These are phyloP conservation scores for Speleostelium caveatum DNA, from an alignment of 78 protist genomes.

Conservation along the genomic window DNA sequence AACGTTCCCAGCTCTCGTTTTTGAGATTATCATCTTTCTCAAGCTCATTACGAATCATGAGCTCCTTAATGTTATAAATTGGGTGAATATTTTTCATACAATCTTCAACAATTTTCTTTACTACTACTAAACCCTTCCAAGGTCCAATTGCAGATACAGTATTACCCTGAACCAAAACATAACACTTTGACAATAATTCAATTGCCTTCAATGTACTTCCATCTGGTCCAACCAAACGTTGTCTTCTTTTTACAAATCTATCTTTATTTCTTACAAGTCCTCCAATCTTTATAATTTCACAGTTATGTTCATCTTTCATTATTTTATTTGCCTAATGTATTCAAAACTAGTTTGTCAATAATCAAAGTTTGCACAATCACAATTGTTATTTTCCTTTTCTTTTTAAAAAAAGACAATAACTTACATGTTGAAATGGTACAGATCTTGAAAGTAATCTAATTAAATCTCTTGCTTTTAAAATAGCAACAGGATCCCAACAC, in stretches of 20 bases:
- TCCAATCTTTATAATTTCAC: conserved; percentile 97
- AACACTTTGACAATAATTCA: conserved; percentile 97
- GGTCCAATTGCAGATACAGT: conserved; percentile 98
- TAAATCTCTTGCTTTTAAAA: conserved; percentile 96
- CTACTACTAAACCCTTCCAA: conserved; percentile 89
- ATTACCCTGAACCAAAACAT: conserved; percentile 98
- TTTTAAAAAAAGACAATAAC: not conserved
- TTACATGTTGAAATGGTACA: conserved; percentile 92
- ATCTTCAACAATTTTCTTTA: conserved; percentile 94
- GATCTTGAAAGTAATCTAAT: conserved; percentile 94
- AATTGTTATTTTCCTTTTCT: not conserved
- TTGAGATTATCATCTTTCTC: conserved; percentile 89
- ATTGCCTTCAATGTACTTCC: conserved; percentile 97
- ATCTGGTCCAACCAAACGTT: conserved; percentile 98
- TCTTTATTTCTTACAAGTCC: conserved; percentile 89
- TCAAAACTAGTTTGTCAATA: no score
- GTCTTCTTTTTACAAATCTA: conserved; percentile 97
- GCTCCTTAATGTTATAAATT: conserved; percentile 96
- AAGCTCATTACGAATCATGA: conserved; percentile 98
- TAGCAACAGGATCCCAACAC: conserved; percentile 98
- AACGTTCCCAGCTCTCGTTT: conserved; percentile 96
- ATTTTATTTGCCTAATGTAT: conserved; percentile 89
- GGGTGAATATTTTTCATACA: conserved; percentile 99
- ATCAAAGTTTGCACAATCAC: not conserved
- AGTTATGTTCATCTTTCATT: conserved; percentile 90